A percentile compares a stretch with the other conserved stretches of the same genome.
phyloP scores from a whole-genome alignment of 2,329 filamentous ascomycete genomes.

The Colletotrichum echinochloae region DNA sequence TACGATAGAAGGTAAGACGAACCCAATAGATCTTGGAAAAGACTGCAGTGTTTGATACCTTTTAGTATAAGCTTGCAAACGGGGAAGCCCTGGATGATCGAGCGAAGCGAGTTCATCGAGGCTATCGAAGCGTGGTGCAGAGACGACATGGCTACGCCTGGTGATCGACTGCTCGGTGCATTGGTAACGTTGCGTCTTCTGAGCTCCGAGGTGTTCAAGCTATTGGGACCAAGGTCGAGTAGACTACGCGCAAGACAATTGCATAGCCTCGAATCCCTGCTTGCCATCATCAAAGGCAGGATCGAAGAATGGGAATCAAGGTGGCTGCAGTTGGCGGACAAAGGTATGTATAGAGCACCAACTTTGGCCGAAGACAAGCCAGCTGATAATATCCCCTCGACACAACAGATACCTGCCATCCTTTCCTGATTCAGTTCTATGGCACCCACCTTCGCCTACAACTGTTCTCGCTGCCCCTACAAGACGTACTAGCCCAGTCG shows the following conservation, averaged over 20 bases:
- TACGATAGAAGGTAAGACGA: constrained; percentile 22
- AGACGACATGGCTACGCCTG: constrained; percentile 47
- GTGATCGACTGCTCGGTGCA: constrained; percentile 52
- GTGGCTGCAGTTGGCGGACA: constrained; percentile 40
- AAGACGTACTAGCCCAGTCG: constrained; percentile 46
- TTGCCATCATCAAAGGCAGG: constrained; percentile 43
- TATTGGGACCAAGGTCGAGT: constrained; percentile 42
- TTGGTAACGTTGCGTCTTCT: constrained; percentile 52
- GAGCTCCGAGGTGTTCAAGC: constrained; percentile 50
- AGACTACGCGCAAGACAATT: constrained; percentile 33
- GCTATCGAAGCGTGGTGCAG: constrained; percentile 52
- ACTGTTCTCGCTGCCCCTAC: constrained; percentile 52
- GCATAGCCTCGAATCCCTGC: constrained; percentile 44
- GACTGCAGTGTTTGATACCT: neutral
- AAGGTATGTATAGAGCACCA: constrained; percentile 3
- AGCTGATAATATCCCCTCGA: neutral
- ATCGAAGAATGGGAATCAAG: constrained; percentile 45
- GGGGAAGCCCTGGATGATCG: constrained; percentile 57
- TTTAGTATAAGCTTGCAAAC: constrained; percentile 54
- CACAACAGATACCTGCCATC: constrained; percentile 45
- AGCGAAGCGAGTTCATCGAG: constrained; percentile 51
- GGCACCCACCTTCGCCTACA: constrained; percentile 53
- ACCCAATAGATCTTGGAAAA: accelerated
- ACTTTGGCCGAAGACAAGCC: neutral
- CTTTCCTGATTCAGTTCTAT: constrained; percentile 54